Conservation (phyloP, 2,329 filamentous ascomycete species). For the Fusarium succisae region DNA sequence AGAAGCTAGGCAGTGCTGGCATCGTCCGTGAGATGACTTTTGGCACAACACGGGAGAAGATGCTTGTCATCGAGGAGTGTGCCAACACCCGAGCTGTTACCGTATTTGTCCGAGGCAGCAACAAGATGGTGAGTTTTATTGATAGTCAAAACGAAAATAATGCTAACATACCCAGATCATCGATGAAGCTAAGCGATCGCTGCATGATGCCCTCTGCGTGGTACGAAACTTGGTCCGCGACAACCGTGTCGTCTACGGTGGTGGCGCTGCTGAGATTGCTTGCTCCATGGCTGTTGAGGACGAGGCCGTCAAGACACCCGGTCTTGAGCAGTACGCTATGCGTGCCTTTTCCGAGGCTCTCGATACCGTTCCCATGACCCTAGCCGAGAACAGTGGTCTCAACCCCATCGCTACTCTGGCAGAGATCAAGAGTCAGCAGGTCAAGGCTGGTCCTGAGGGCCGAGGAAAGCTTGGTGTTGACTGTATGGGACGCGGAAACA, state of each 20-base stretch:
- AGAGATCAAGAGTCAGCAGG: conserved; percentile 94
- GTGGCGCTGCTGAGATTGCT: conserved; percentile 95
- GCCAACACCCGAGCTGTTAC: conserved; percentile 97
- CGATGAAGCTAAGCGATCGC: conserved; percentile 96
- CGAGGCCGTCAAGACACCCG: conserved; percentile 91
- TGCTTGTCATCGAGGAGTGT: conserved; percentile 99
- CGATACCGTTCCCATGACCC: conserved; percentile 91
- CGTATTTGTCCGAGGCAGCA: conserved; percentile 94
- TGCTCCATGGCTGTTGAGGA: conserved; percentile 97
- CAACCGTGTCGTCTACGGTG: conserved; percentile 97
- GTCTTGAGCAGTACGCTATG: conserved; percentile 99
- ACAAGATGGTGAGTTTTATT: conserved; percentile 85
- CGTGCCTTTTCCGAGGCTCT: conserved; percentile 95
- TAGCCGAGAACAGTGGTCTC: conserved; percentile 96
- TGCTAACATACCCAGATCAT: conserved; percentile 75
- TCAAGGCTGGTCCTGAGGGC: conserved; percentile 69
- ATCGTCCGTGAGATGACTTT: conserved; percentile 95
- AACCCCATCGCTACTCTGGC: conserved; percentile 96
- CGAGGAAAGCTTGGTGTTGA: conserved; percentile 85
- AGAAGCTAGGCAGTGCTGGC: conserved; percentile 91
- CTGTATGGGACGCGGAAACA: conserved; percentile 95
- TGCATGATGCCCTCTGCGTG: conserved; percentile 97
- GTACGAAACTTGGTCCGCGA: conserved; percentile 96
- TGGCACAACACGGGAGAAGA: conserved; percentile 97
- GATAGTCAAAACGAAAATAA: neutral